Base-by-base conservation (phyloP, 2,329 filamentous ascomycete species). In the Trichoderma hamatum region DNA sequence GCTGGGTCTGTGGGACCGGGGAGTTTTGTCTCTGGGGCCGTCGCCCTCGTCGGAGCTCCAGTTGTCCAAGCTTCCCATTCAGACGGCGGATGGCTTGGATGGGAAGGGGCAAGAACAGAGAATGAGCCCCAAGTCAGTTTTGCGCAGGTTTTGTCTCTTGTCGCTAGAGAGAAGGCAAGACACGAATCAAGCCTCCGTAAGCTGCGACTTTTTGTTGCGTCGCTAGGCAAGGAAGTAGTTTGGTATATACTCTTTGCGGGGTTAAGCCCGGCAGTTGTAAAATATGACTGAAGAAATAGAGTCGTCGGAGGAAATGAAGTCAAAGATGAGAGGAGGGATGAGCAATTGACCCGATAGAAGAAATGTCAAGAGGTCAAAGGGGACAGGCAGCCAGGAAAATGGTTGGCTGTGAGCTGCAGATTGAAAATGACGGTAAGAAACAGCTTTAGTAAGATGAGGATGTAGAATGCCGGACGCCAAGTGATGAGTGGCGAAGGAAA, bases 1-100 rank as follows among this genome's bases (percentile, higher is more conserved):
- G 28, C 79, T 79, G 51, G 83, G 80, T 72, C 85, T 81, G 75
- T 86, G 82, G 14, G 84, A 84, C 72, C 84, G 82, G 56, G 82
- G 80, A 70, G 85, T 78, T 75, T 78, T 82, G 69, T 84, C 80
- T 84, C 87, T 86, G 26, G 16, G 51, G 26, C 55, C 65, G 65
- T 28, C 32, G 36, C 34, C 56, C 56, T 68, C 56, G 56, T 60
- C 55, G 26, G 32, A 60, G 32, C 46, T 68, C 55, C 55, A 54
- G 6, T 61, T 61, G 10, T 68, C 55, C 21, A 60, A 30, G 46
- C 64, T 51, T 30, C 39, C 64, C 64, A 67, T 67, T 49, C 52
- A 56, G 51, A 54, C 21, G 24, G 51, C 21, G 26, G 28, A 34
- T n/a, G 54, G 19, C n/a, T 34, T 55, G 52, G 28, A n/a, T n/a